These are phyloP conservation scores for Podila epigama DNA, from an alignment of 192 early-diverging fungal species.

Conservation along the genomic window DNA sequence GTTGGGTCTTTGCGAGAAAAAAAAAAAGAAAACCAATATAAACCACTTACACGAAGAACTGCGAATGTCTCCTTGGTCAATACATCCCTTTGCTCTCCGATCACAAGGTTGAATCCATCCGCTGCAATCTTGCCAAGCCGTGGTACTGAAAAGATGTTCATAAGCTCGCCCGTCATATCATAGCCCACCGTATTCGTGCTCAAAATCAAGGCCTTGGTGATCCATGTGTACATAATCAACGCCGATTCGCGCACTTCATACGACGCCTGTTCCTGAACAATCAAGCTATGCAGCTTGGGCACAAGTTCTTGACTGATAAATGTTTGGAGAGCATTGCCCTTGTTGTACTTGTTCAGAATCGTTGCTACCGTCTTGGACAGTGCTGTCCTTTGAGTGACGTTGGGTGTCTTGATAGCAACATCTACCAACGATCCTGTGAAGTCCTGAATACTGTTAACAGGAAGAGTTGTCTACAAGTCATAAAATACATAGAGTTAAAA, in stretches of 20 bases:
- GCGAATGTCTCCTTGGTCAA: conserved; percentile 77
- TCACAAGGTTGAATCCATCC: conserved; percentile 74
- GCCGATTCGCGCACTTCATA: conserved; percentile 26
- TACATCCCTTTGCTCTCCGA: conserved; percentile 72
- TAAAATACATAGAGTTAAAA: background rate
- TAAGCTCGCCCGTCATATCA: conserved; percentile 59
- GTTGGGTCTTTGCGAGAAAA: no score
- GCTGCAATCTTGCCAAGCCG: conserved; percentile 60
- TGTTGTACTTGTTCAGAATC: conserved; percentile 70
- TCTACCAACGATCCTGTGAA: conserved; percentile 54
- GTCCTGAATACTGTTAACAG: conserved; percentile 53
- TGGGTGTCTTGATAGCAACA: conserved; percentile 49
- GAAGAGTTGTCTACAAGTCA: conserved; percentile 56
- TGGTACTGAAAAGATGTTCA: conserved; percentile 58
- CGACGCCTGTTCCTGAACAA: conserved; percentile 24
- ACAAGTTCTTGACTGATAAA: conserved; percentile 29
- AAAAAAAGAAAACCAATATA: background rate
- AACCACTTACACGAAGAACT: conserved; percentile 63
- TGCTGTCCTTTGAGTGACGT: conserved; percentile 54
- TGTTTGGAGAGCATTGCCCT: conserved; percentile 42
- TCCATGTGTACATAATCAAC: conserved; percentile 53
- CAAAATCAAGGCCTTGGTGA: conserved; percentile 71
- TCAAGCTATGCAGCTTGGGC: conserved; percentile 23
- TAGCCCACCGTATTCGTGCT: conserved; percentile 60
- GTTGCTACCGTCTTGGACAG: conserved; percentile 66